A percentile compares a stretch with the other conserved stretches of the same genome.
Conservation (phyloP, 352 stramenopile species). For the Globisporangium lucens region DNA sequence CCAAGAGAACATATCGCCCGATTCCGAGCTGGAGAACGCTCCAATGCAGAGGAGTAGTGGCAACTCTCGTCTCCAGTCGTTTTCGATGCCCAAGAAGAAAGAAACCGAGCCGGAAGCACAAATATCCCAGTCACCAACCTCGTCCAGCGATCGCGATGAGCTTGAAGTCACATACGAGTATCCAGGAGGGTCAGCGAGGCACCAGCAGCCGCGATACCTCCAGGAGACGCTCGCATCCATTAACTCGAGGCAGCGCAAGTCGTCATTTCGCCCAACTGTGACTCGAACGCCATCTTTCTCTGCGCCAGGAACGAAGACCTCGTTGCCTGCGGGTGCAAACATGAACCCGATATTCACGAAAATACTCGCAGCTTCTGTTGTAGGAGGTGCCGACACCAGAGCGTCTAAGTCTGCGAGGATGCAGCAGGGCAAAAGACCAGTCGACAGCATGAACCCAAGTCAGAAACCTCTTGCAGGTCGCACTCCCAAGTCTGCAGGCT, state of each 20-base stretch:
- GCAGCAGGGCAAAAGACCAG: constrained; percentile 1
- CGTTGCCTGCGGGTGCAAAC: constrained; percentile 22
- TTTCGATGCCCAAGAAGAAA: constrained; percentile 36
- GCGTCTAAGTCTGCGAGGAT: constrained; percentile 2
- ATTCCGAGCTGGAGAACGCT: constrained; percentile 1
- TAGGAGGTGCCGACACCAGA: not conserved
- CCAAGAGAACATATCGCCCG: constrained; percentile 7
- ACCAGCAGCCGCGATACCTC: constrained; percentile 42
- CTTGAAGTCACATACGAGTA: constrained; percentile 34
- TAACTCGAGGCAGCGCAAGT: constrained; percentile 40
- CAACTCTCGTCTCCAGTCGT: constrained; percentile 33
- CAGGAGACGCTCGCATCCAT: constrained; percentile 51
- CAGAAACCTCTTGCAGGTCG: constrained; percentile 18
- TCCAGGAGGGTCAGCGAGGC: constrained; percentile 12
- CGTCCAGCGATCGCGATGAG: constrained; percentile 36
- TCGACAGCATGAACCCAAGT: constrained; percentile 10
- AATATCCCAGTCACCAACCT: constrained; percentile 31
- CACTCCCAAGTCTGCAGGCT: constrained; percentile 8
- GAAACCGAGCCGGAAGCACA: constrained; percentile 23
- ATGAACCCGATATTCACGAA: constrained; percentile 19
- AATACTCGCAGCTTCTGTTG: constrained; percentile 6
- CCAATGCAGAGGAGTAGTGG: not conserved
- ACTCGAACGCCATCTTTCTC: constrained; percentile 24
- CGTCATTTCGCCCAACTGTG: constrained; percentile 1
- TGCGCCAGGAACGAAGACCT: constrained; percentile 18